Percentiles rank a stretch among this genome's conserved stretches.
Conservation (phyloP, 176 grass and related monocot genomes). For the Zoysia japonica region DNA sequence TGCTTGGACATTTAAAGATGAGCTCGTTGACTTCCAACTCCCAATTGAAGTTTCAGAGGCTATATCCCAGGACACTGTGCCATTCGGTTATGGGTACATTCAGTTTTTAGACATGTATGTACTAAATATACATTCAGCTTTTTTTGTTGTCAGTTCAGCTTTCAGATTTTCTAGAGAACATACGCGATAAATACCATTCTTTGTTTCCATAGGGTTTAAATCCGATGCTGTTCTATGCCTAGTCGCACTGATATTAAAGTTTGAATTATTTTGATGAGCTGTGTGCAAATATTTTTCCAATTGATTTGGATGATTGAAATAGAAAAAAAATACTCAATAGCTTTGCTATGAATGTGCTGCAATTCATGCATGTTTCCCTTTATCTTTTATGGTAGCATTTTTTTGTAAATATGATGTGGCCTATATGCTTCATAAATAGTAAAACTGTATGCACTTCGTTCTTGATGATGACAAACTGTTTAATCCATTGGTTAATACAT, state of each 20-base stretch:
- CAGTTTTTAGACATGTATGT: constrained; percentile 90
- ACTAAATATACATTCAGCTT: constrained; percentile 18
- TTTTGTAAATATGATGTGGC: not conserved
- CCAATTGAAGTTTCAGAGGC: constrained; percentile 71
- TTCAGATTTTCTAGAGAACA: not conserved
- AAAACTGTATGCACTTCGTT: constrained; percentile 15
- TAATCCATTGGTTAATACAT: constrained; percentile 2
- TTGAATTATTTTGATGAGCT: not conserved
- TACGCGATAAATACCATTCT: not conserved
- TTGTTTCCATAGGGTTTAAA: not conserved
- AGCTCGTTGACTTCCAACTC: constrained; percentile 73
- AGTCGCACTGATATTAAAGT: not conserved
- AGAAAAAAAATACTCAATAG: not conserved
- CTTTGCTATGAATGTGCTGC: constrained; percentile 2
- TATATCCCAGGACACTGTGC: constrained; percentile 60
- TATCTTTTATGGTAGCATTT: constrained; percentile 3
- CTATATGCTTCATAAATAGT: constrained; percentile 8
- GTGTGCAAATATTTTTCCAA: not conserved
- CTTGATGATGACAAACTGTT: constrained; percentile 11
- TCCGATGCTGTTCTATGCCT: not conserved
- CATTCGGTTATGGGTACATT: constrained; percentile 92
- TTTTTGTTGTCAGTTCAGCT: constrained; percentile 21
- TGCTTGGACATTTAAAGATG: constrained; percentile 79
- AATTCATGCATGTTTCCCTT: not conserved
- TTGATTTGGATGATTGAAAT: not conserved